These are phyloP conservation scores for Conticribra guillardii DNA, from an alignment of 108 stramenopile genomes.

Conservation along the genomic window DNA sequence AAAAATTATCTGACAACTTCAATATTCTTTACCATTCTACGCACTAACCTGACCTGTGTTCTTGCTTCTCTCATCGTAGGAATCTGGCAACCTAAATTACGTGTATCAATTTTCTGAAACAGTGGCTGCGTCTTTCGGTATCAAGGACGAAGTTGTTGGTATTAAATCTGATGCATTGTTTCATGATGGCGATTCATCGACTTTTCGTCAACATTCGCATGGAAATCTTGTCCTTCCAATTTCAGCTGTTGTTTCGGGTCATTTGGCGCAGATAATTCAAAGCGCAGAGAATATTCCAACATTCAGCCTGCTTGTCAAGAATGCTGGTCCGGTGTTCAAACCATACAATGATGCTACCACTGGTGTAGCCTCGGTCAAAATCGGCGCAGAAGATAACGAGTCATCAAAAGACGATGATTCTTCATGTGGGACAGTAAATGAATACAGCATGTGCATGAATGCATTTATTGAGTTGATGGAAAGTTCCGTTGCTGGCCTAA, in stretches of 20 bases:
- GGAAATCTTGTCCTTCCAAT: slow-evolving; percentile 40
- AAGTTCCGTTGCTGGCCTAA: slow-evolving; percentile 15
- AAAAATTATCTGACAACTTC: too few species aligned
- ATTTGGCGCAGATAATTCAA: slow-evolving; percentile 19
- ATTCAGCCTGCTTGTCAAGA: slow-evolving; percentile 32
- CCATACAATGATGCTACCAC: too few species aligned
- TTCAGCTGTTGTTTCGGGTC: slow-evolving; percentile 25
- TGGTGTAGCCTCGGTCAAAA: not conserved
- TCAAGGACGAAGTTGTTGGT: slow-evolving; percentile 40
- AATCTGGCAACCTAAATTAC: slow-evolving; percentile 6
- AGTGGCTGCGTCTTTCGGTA: slow-evolving; percentile 21
- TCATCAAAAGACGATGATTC: slow-evolving; percentile 10
- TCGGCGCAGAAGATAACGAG: slow-evolving; percentile 5
- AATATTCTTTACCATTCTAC: too few species aligned
- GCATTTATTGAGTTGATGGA: slow-evolving; percentile 44
- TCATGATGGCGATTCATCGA: slow-evolving; percentile 7
- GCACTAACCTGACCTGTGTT: too few species aligned
- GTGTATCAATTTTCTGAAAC: slow-evolving; percentile 34
- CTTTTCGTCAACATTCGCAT: slow-evolving; percentile 33
- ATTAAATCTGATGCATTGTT: slow-evolving; percentile 17
- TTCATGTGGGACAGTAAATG: too few species aligned
- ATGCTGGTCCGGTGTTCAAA: slow-evolving; percentile 4
- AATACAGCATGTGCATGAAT: slow-evolving; percentile 15
- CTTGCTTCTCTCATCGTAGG: not conserved
- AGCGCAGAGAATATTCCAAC: slow-evolving; percentile 21